Conservation (phyloP, 192 early-diverging fungal species). For the Coemansia sp. region DNA sequence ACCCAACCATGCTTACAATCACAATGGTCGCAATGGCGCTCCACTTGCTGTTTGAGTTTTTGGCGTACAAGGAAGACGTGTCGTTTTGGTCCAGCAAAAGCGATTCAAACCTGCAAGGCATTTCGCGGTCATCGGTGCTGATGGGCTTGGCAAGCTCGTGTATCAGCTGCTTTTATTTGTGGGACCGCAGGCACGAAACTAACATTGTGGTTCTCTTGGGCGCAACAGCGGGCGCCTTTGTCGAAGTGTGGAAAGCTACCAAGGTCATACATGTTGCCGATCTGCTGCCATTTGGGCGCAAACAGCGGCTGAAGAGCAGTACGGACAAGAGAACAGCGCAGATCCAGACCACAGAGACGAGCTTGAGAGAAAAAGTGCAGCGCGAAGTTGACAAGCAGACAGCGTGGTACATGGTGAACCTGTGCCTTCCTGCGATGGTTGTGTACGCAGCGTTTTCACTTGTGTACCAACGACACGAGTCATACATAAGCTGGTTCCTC, state of each 20-base stretch:
- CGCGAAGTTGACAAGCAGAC: conserved; percentile 55
- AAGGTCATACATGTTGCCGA: conserved; percentile 38
- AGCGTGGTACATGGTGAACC: conserved; percentile 49
- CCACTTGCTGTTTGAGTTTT: conserved; percentile 58
- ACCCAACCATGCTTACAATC: conserved; percentile 57
- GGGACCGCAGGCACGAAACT: conserved; percentile 53
- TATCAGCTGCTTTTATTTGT: conserved; percentile 56
- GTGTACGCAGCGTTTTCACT: conserved; percentile 57
- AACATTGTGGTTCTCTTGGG: conserved; percentile 55
- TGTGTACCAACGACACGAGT: conserved; percentile 51
- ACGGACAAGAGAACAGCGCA: neutral
- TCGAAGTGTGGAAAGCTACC: conserved; percentile 57
- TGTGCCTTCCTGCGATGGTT: conserved; percentile 49
- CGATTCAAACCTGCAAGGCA: conserved; percentile 33
- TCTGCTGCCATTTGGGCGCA: conserved; percentile 9
- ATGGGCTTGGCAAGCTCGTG: conserved; percentile 54
- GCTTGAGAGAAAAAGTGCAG: conserved; percentile 28
- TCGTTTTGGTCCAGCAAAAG: conserved; percentile 53
- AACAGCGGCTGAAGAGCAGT: neutral
- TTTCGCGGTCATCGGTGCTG: conserved; percentile 54
- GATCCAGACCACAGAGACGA: neutral
- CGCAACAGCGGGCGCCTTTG: conserved; percentile 43
- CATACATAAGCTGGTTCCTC: conserved; percentile 56
- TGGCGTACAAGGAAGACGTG: conserved; percentile 61
- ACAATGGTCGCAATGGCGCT: conserved; percentile 54